Evolutionary conservation across 2,329 filamentous ascomycete species (phyloP).

Genomic region (Onygenales sp.): DNA sequence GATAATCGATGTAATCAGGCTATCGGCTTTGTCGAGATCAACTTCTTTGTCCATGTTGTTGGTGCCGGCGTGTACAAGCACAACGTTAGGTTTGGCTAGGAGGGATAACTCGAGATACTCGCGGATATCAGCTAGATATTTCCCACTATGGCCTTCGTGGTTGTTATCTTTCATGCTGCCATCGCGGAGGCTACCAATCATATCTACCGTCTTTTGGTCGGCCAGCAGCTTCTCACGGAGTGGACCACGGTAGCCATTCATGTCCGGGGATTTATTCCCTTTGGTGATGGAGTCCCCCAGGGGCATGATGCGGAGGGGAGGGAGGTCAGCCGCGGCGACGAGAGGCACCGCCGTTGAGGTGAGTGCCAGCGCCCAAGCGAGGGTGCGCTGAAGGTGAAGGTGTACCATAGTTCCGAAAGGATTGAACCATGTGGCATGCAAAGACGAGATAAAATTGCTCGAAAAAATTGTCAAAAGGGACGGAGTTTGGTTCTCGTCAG

Average conservation of each 20-base stretch:
- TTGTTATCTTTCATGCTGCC: background rate
- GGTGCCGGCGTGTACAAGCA: constrained; percentile 3
- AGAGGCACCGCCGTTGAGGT: too few relatives aligned
- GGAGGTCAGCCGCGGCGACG: too few relatives aligned
- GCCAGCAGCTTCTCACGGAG: background rate
- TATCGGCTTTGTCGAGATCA: background rate
- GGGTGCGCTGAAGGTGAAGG: too few relatives aligned
- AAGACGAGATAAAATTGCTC: too few relatives aligned
- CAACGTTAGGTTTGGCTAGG: background rate
- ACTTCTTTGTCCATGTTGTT: background rate
- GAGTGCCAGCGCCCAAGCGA: too few relatives aligned
- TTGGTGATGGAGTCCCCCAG: constrained; percentile 2
- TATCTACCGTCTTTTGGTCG: background rate
- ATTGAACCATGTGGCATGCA: too few relatives aligned
- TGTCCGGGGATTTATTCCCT: background rate
- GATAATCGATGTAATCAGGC: background rate
- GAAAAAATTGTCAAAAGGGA: too few relatives aligned
- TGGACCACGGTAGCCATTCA: constrained; percentile 1
- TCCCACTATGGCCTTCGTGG: background rate
- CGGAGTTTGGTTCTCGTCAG: too few relatives aligned
- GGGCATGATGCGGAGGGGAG: background rate
- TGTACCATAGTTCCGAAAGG: too few relatives aligned
- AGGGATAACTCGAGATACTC: background rate
- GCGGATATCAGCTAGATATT: background rate
- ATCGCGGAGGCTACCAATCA: background rate